Evolutionary conservation across 2,329 filamentous ascomycete species (phyloP), one percentile per base, ranked within the genome.

Genomic region (Hirsutella minnesotensis): DNA sequence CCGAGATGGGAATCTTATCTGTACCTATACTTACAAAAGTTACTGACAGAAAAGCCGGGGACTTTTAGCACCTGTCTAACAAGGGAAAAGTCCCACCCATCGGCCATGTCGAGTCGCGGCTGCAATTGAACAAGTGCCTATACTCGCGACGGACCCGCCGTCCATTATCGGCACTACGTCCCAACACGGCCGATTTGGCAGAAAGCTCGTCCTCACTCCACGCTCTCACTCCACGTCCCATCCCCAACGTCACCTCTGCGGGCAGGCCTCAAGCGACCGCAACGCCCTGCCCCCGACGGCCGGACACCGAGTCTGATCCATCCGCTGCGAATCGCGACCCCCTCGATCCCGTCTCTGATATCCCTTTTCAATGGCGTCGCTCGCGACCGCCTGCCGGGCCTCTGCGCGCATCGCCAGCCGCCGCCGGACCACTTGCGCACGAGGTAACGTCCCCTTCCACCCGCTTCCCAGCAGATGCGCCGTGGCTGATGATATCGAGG

Each of bases 291-390:
- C n/a, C n/a, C n/a, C n/a, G n/a, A n/a, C n/a, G n/a, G n/a, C n/a
- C n/a, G n/a, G n/a, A n/a, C n/a, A n/a, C n/a, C n/a, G n/a, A n/a
- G n/a, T n/a, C n/a, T n/a, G n/a, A n/a, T n/a, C n/a, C 30, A 13
- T 12, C 30, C 10, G 29, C 29, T 10, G n/a, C n/a, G n/a, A n/a
- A n/a, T n/a, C n/a, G n/a, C n/a, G n/a, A n/a, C n/a, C n/a, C n/a
- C n/a, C n/a, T n/a, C n/a, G n/a, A n/a, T n/a, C n/a, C n/a, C n/a
- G n/a, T n/a, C n/a, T n/a, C n/a, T n/a, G n/a, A n/a, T n/a, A n/a
- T n/a, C n/a, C n/a, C n/a, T n/a, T n/a, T n/a, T 35, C 33, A 53
- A 85, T 85, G 81, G 79, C 80, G 60, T 82, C 79, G 55, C 67
- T 84, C 57, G 71, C 73, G 59, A 67, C 73, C 59, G 77, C 72